A percentile compares a stretch with the other conserved stretches of the same genome.
phyloP scores from a whole-genome alignment of 371 early-diverging fungal species.

The Enteropsectra breve region DNA sequence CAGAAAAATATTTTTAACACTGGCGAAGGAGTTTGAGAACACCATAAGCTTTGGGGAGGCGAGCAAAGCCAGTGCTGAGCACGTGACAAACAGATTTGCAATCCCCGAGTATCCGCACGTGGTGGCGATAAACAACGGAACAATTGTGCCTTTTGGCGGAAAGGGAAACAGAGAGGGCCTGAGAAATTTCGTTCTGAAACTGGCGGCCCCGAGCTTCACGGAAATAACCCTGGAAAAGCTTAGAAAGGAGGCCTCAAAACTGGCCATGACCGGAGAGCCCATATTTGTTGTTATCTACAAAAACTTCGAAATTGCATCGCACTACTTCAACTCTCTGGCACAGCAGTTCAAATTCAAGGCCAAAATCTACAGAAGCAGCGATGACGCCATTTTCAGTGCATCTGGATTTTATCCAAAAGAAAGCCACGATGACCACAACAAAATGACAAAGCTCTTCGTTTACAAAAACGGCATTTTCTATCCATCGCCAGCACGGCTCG shows the following conservation, averaged over 20 bases:
- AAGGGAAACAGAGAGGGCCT: constrained; percentile 4
- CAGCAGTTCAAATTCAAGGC: constrained; percentile 61
- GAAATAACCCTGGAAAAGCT: constrained; percentile 50
- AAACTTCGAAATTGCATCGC: constrained; percentile 53
- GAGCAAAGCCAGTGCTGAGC: constrained; percentile 41
- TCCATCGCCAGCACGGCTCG: constrained; percentile 45
- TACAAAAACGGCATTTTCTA: constrained; percentile 60
- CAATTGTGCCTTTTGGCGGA: constrained; percentile 50
- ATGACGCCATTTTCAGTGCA: constrained; percentile 48
- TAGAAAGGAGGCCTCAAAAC: constrained; percentile 13
- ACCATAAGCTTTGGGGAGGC: constrained; percentile 58
- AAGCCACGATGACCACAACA: constrained; percentile 26
- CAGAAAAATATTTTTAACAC: constrained; percentile 43
- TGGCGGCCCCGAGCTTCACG: constrained; percentile 56
- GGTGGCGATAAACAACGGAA: constrained; percentile 57
- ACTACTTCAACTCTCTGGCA: constrained; percentile 55
- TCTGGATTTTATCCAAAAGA: constrained; percentile 47
- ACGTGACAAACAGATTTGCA: constrained; percentile 50
- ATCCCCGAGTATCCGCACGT: constrained; percentile 57
- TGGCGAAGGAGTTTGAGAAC: constrained; percentile 47
- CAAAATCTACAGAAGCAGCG: constrained; percentile 56
- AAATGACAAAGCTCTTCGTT: constrained; percentile 53
- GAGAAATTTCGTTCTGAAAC: constrained; percentile 45
- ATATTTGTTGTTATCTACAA: constrained; percentile 60
- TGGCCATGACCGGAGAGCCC: constrained; percentile 48